Evolutionary conservation across 768 basidiomycete genomes (phyloP), one percentile per base, ranked within the genome.

Genomic region (Kwoniella newhampshirensis): DNA sequence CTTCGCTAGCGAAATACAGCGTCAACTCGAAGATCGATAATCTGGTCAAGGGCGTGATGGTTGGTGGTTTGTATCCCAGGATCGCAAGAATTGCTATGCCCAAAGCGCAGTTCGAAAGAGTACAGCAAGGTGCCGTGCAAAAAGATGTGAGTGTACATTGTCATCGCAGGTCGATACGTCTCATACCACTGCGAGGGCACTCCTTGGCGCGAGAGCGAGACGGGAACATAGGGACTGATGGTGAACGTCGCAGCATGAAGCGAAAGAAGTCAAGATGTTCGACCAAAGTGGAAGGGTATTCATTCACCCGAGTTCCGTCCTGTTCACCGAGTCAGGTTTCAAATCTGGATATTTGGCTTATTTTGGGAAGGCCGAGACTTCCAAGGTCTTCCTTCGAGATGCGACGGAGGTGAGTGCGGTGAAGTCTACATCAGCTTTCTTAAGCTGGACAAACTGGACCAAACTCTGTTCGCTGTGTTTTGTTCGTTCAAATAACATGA

Each of bases 51-150:
- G 84, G 85, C 5, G 82, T 92, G 59, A 81, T 96, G 30, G 82
- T 91, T 12, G 91, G 89, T 7, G 91, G 90, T 1, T 81, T 94
- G 20, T 92, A 89, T 83, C 91, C 90, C 2, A 84, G 86, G 26
- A 82, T 92, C 46, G 89, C 86, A 0, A 83, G 84, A 48, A 84
- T 93, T 21, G 81, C 84, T 59, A 80, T 92, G 20, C 91, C 89
- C 1, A 78, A 80, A 54, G 83, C 84, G 15, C 88, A 87, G 73
- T 97, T 89, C 70, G 89, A 93, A 78, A 84, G 86, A 67, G 82
- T 91, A 1, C 86, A 88, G 60, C 84, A 84, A 5, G 93, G 93
- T 1, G 84, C 90, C 0, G 80, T 94, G 9, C 87, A 87, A 65
- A 85, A 89, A 39, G 90, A 91, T 59, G 69, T 69, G 27, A 59